Conservation (phyloP, 345 rosid species). For the Odontarrhena argentea region DNA sequence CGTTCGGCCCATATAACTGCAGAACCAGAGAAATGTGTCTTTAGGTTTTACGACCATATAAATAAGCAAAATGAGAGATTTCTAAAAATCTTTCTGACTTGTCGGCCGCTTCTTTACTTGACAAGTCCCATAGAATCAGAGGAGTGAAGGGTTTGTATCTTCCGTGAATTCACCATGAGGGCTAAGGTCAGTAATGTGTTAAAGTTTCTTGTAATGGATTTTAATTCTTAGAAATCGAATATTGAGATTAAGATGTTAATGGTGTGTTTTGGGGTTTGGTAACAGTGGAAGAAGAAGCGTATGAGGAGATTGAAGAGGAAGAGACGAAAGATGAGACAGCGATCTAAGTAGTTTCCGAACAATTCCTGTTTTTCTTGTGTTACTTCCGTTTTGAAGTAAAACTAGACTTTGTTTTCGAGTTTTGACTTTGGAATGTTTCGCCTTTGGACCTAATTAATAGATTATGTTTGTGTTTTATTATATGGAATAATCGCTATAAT, state of each 20-base stretch:
- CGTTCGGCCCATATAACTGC: conserved; percentile 14
- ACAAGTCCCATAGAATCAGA: conserved; percentile 31
- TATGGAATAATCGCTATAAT: neutral
- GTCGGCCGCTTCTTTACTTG: conserved; percentile 15
- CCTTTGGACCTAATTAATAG: conserved; percentile 16
- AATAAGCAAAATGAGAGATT: neutral
- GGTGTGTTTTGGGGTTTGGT: conserved; percentile 5
- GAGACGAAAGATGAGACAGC: conserved; percentile 98
- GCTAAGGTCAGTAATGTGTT: conserved; percentile 60
- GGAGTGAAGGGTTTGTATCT: conserved; percentile 4
- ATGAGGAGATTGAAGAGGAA: conserved; percentile 99
- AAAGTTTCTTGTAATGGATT: neutral
- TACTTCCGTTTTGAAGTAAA: neutral
- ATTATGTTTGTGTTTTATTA: conserved; percentile 4
- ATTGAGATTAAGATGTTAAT: neutral
- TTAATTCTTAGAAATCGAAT: neutral
- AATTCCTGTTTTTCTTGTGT: neutral
- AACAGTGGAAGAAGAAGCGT: conserved; percentile 99
- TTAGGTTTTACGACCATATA: conserved; percentile 38
- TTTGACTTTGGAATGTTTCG: conserved; percentile 20
- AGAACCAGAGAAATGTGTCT: neutral
- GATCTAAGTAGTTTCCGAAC: conserved; percentile 71
- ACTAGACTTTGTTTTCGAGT: conserved; percentile 14
- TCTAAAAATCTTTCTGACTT: neutral
- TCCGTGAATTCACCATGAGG: conserved; percentile 55